phyloP scores from a whole-genome alignment of 352 stramenopile genomes.

The Globisporangium recalcitrans region DNA sequence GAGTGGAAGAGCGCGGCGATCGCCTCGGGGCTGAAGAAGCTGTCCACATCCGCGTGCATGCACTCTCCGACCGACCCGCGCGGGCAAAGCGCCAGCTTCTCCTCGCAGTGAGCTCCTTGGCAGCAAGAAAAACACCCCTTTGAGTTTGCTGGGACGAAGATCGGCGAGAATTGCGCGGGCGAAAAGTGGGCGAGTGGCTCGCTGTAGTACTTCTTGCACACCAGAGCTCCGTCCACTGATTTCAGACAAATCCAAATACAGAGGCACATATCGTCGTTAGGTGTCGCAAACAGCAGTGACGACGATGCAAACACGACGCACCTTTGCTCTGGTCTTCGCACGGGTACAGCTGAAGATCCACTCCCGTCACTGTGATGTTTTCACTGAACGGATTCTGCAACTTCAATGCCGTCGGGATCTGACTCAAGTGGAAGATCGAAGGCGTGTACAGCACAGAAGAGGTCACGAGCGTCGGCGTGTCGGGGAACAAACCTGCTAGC shows the following conservation, averaged over 20 bases:
- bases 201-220: constrained; percentile 70
- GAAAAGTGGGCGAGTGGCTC: constrained; percentile 62
- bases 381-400: constrained; percentile 81
- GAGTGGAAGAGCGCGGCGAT: constrained; percentile 73
- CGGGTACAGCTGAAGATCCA: constrained; percentile 72
- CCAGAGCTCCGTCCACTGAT: constrained; percentile 32
- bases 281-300: background rate
- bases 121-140: constrained; percentile 76
- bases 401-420: constrained; percentile 65
- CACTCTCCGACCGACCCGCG: constrained; percentile 42
- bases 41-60: constrained; percentile 64
- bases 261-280: background rate
- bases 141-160: constrained; percentile 68
- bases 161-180: constrained; percentile 50
- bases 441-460: constrained; percentile 73
- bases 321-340: constrained; percentile 58
- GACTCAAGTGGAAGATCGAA: constrained; percentile 61
- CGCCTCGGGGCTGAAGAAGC: constrained; percentile 66
- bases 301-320: constrained; percentile 16
- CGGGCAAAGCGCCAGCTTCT: constrained; percentile 56
- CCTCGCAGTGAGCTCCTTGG: constrained; percentile 47
- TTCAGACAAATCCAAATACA: background rate
- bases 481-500: constrained; percentile 58
- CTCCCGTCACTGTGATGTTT: constrained; percentile 57
- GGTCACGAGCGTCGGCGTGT: constrained; percentile 63